phyloP scores from a whole-genome alignment of 2,329 filamentous ascomycete species.

The Hymenoscyphus infarciens region DNA sequence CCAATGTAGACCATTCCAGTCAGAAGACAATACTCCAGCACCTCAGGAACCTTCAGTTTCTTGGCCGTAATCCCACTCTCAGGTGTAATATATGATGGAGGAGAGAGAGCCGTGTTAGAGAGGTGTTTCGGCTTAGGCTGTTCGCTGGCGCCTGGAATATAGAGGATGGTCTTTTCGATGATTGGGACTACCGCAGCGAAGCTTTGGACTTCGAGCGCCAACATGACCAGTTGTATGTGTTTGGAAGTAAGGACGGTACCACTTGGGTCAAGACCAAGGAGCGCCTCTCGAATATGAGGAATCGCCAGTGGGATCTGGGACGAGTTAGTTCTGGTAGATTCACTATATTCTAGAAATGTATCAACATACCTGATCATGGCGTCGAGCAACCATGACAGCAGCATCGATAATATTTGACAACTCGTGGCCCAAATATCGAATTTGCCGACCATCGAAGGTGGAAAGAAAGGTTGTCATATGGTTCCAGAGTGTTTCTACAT shows the following conservation, averaged over 20 bases:
- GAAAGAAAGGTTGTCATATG: constrained; percentile 40
- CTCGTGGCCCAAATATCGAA: constrained; percentile 49
- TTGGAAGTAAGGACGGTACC: constrained; percentile 62
- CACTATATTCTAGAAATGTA: neutral
- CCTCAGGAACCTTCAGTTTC: constrained; percentile 44
- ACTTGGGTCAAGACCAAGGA: constrained; percentile 64
- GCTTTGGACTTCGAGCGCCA: constrained; percentile 52
- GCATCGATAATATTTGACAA: constrained; percentile 44
- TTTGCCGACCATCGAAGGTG: constrained; percentile 50
- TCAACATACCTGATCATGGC: constrained; percentile 24
- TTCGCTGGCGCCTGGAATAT: constrained; percentile 51
- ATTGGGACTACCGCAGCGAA: constrained; percentile 56
- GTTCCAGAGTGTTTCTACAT: constrained; percentile 42
- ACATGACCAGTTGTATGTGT: constrained; percentile 55
- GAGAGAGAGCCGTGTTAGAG: constrained; percentile 45
- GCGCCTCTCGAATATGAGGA: constrained; percentile 40
- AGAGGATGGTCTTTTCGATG: constrained; percentile 63
- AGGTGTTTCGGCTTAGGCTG: constrained; percentile 38
- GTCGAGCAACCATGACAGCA: constrained; percentile 27
- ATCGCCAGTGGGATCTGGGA: constrained; percentile 29
- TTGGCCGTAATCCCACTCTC: constrained; percentile 54
- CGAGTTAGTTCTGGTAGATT: constrained; percentile 14
- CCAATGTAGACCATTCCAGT: constrained; percentile 63
- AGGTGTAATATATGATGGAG: constrained; percentile 56
- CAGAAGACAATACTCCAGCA: constrained; percentile 66